phyloP scores from a whole-genome alignment of 2,329 filamentous ascomycete genomes.

The Scedosporium aurantiacum region DNA sequence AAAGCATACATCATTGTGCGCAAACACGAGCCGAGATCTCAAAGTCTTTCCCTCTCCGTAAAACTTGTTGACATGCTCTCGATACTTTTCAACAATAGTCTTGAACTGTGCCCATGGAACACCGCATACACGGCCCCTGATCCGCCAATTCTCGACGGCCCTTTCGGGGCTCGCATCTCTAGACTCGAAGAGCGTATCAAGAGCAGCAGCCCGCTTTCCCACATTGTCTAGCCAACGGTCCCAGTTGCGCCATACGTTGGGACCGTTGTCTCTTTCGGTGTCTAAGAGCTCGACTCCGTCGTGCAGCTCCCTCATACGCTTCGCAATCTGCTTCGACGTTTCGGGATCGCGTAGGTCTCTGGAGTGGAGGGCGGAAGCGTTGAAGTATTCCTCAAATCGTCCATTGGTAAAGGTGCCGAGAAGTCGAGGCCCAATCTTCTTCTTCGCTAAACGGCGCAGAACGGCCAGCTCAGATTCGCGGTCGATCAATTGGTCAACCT shows the following conservation, averaged over 20 bases:
- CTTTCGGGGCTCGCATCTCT: slow-evolving; percentile 19
- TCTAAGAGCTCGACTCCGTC: slow-evolving; percentile 81
- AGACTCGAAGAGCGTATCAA: slow-evolving; percentile 48
- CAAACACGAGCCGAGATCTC: slow-evolving; percentile 72
- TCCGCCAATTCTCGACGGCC: slow-evolving; percentile 47
- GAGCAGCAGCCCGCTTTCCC: slow-evolving; percentile 42
- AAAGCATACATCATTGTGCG: slow-evolving; percentile 81
- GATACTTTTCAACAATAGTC: slow-evolving; percentile 64
- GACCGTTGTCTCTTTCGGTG: slow-evolving; percentile 65
- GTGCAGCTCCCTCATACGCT: slow-evolving; percentile 93
- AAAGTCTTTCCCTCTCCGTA: slow-evolving; percentile 60
- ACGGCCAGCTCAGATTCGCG: slow-evolving; percentile 82
- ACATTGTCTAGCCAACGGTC: slow-evolving; percentile 74
- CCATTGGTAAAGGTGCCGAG: slow-evolving; percentile 90
- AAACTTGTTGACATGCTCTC: slow-evolving; percentile 57
- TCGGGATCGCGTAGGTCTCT: slow-evolving; percentile 68
- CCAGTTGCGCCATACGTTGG: slow-evolving; percentile 87
- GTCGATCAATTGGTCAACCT: slow-evolving; percentile 93
- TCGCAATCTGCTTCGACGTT: slow-evolving; percentile 86
- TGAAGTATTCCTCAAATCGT: slow-evolving; percentile 88
- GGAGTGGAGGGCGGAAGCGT: slow-evolving; percentile 69
- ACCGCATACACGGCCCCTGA: slow-evolving; percentile 68
- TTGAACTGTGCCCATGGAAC: slow-evolving; percentile 73
- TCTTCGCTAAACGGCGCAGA: slow-evolving; percentile 71
- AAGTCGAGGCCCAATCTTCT: slow-evolving; percentile 85